Evolutionary conservation across 2,329 filamentous ascomycete genomes (phyloP).

Genomic region (Cercospora sp.): DNA sequence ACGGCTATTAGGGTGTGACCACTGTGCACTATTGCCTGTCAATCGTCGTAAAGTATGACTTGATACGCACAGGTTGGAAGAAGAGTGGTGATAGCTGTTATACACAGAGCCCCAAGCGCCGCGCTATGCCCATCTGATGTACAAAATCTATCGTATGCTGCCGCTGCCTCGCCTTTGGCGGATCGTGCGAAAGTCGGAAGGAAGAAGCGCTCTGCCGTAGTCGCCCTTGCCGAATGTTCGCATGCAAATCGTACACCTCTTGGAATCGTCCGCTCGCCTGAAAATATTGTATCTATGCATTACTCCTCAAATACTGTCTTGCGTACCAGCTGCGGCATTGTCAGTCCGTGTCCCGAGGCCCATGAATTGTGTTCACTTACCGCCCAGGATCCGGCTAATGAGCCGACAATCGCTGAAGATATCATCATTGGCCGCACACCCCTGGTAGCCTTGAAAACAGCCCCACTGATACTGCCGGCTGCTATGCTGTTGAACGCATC

Average conservation of each 20-base stretch:
- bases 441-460: constrained; percentile 94
- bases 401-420: constrained; percentile 84
- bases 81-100: constrained; percentile 16
- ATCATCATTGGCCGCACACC: constrained; percentile 91
- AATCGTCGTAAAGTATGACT: background rate
- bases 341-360: constrained; percentile 6
- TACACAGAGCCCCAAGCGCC: constrained; percentile 16
- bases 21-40: background rate
- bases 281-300: constrained; percentile 3
- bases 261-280: constrained; percentile 7
- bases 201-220: constrained; percentile 14
- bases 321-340: constrained; percentile 25
- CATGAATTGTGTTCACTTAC: constrained; percentile 59
- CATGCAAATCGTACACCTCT: constrained; percentile 5
- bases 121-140: constrained; percentile 15
- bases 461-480: constrained; percentile 84
- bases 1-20: background rate
- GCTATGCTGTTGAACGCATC: constrained; percentile 85
- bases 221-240: constrained; percentile 8
- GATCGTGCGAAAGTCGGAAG: background rate
- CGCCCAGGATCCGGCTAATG: constrained; percentile 83
- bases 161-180: background rate
- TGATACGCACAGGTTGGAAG: constrained; percentile 1
- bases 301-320: constrained; percentile 30
- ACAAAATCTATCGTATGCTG: constrained; percentile 17